Percentiles rank a stretch among this genome's conserved stretches.
Evolutionary conservation across 2,329 filamentous ascomycete genomes (phyloP).

Genomic region (Cadophora malorum): DNA sequence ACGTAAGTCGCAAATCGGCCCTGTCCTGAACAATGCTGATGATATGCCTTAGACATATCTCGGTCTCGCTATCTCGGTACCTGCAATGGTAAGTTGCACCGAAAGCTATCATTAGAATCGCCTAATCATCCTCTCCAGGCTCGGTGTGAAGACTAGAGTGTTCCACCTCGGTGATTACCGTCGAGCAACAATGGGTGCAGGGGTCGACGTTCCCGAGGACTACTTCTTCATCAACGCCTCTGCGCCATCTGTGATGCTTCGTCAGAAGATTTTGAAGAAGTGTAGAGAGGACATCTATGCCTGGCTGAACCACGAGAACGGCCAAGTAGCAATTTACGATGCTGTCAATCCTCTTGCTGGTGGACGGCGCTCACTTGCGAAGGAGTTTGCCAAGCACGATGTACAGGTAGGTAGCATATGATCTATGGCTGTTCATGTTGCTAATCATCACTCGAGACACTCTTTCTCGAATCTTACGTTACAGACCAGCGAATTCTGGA

Average conservation of each 20-base stretch:
- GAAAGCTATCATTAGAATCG: background rate
- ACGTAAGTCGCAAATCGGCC: slow-evolving; percentile 63
- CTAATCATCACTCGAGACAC: slow-evolving; percentile 62
- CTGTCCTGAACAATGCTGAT: slow-evolving; percentile 21
- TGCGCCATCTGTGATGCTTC: slow-evolving; percentile 86
- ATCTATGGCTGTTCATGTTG: background rate
- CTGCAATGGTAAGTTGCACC: slow-evolving; percentile 73
- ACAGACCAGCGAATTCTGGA: slow-evolving; percentile 92
- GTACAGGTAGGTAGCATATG: slow-evolving; percentile 68
- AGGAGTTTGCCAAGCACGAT: slow-evolving; percentile 97
- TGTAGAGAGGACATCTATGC: slow-evolving; percentile 97
- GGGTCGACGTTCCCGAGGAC: slow-evolving; percentile 87
- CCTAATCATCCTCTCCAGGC: slow-evolving; percentile 55
- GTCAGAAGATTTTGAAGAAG: slow-evolving; percentile 97
- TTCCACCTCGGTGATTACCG: slow-evolving; percentile 98
- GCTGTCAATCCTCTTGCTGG: slow-evolving; percentile 91
- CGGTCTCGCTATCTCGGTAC: slow-evolving; percentile 93
- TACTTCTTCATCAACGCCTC: slow-evolving; percentile 98
- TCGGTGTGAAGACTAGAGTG: slow-evolving; percentile 96
- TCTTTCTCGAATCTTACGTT: slow-evolving; percentile 96
- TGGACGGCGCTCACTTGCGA: slow-evolving; percentile 83
- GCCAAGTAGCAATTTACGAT: slow-evolving; percentile 98
- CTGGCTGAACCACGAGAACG: slow-evolving; percentile 96
- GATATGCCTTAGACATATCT: slow-evolving; percentile 73
- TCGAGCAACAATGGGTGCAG: slow-evolving; percentile 84